Evolutionary conservation across 129 eudicot genomes (phyloP).

Genomic region (Silybum marianum): DNA sequence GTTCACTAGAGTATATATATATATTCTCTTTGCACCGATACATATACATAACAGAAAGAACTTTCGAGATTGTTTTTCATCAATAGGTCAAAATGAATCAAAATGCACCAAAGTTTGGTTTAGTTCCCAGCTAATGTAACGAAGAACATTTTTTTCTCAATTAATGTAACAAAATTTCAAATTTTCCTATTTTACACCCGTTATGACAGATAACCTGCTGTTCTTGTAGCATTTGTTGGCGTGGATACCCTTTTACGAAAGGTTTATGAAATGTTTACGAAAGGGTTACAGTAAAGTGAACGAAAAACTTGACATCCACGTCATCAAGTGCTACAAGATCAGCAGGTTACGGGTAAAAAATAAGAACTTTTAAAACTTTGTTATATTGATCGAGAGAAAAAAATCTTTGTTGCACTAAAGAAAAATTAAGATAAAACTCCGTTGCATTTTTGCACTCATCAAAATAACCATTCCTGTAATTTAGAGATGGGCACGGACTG

Average conservation of each 20-base stretch:
- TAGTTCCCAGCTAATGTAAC: not conserved
- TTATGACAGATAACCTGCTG: not conserved
- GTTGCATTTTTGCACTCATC: not conserved
- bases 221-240: not conserved
- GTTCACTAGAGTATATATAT: slow-evolving; percentile 12
- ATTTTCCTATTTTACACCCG: not conserved
- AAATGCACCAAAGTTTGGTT: not conserved
- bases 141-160: not conserved
- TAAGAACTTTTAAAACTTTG: not conserved
- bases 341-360: not conserved
- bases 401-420: not conserved
- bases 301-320: not conserved
- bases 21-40: not conserved
- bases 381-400: not conserved
- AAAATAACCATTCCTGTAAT: not conserved
- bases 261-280: not conserved
- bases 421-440: not conserved
- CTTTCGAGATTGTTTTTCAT: not conserved
- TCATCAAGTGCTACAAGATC: not conserved
- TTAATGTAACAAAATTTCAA: not conserved
- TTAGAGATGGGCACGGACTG: too few species aligned
- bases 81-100: not conserved
- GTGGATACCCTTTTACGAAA: not conserved
- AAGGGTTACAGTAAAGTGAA: not conserved
- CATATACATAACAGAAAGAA: not conserved